A percentile compares a stretch with the other conserved stretches of the same genome.
These are phyloP conservation scores for Rutidosis leptorrhynchoides DNA, from an alignment of 129 eudicot genomes.

Conservation along the genomic window DNA sequence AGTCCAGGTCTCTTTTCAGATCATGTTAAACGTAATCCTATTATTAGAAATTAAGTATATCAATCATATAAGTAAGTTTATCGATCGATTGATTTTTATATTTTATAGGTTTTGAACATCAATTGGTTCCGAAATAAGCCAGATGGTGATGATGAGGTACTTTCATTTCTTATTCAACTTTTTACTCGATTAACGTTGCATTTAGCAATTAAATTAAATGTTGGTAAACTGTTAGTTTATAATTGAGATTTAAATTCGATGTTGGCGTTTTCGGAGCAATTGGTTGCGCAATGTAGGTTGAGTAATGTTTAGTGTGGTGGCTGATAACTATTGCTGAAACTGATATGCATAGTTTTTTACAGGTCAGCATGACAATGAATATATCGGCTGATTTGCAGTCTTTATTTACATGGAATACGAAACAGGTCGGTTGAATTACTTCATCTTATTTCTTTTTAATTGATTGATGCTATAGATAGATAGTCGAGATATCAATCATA, in stretches of 20 bases:
- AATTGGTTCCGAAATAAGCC: conserved; percentile 77
- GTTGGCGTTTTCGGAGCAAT: neutral
- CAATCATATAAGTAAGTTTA: neutral
- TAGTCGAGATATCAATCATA: neutral
- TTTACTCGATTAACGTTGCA: neutral
- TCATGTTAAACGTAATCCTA: neutral
- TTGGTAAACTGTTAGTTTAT: neutral
- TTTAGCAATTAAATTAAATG: neutral
- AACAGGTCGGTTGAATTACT: conserved; percentile 55
- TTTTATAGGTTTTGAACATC: conserved; percentile 70
- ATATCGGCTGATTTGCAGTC: conserved; percentile 78
- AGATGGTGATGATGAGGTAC: conserved; percentile 89
- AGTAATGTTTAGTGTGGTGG: neutral
- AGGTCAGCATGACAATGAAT: conserved; percentile 79
- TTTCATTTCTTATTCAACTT: neutral
- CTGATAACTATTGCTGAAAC: neutral
- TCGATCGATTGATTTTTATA: conserved; percentile 4
- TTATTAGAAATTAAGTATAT: neutral
- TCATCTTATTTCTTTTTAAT: neutral
- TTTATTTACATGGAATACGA: conserved; percentile 95
- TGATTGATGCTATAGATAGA: neutral
- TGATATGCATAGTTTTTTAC: conserved; percentile 19
- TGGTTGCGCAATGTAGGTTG: neutral
- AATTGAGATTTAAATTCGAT: neutral
- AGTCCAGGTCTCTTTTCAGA: conserved; percentile 47